Evolutionary conservation across 2,329 filamentous ascomycete genomes (phyloP), one percentile per base, ranked within the genome.

Genomic region (Paramyrothecium roridum): DNA sequence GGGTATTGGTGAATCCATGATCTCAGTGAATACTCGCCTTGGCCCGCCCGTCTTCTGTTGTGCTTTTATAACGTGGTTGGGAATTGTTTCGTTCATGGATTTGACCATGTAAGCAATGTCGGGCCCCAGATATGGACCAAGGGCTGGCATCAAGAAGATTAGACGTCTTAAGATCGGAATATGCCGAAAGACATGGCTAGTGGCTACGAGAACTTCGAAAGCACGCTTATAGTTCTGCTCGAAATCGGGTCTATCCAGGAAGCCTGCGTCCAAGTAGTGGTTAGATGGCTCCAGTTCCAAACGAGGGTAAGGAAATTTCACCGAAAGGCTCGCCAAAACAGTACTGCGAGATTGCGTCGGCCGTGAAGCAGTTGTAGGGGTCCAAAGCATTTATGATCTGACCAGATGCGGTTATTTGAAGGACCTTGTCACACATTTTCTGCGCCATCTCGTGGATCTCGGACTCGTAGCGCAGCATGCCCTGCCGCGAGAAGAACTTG

Each of bases 301-400:
- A 20, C 20, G 13, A 22, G 19, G 23, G 23, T 2, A 3, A 12
- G 30, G 48, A 26, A 40, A 19, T 8, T n/a, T n/a, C 37, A 51
- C 72, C 72, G 53, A 74, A 66, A 4, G 62, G 60, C 47, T 74
- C 67, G 11, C 73, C 73, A 54, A 75, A 76, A 21, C 64, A 66
- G 50, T 73, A 75, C 2, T 66, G 62, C 2, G 68, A 69, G 26
- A 75, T 75, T 3, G 68, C 65, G n/a, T 76, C 73, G 1, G 71
- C 66, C 0, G 72, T 73, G 53, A 73, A 74, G 57, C 72, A 74
- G 54, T 69, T 73, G 52, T 70, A 74, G 2, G 72, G 59, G 19
- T 70, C 64, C 30, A 65, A 67, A 10, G 73, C 57, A 40, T 74
- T 67, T n/a, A 75, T 67, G 0, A 66, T 56, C 7, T 59, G 52